These are phyloP conservation scores for Cucumis melo DNA, from an alignment of 306 rosid genomes.

Conservation along the genomic window DNA sequence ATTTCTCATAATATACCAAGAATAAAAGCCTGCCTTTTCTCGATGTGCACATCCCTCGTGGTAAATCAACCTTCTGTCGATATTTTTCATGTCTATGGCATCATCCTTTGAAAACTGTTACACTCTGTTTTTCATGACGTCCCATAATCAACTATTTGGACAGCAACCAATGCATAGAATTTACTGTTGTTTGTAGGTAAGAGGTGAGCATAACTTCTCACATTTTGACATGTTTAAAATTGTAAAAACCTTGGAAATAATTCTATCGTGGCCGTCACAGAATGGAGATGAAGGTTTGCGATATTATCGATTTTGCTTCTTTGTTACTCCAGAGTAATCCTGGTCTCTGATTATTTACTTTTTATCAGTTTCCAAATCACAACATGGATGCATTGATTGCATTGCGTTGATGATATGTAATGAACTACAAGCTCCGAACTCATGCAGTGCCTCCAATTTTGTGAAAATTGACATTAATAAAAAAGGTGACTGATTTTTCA, in stretches of 20 bases:
- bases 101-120: neutral
- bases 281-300: slow-evolving; percentile 59
- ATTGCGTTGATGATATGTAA: slow-evolving; percentile 81
- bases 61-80: slow-evolving; percentile 21
- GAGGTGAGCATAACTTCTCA: slow-evolving; percentile 46
- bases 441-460: slow-evolving; percentile 14
- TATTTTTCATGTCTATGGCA: neutral
- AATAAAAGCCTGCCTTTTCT: slow-evolving; percentile 67
- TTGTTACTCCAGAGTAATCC: slow-evolving; percentile 4
- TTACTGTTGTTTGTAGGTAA: slow-evolving; percentile 38
- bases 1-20: slow-evolving; percentile 27
- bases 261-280: slow-evolving; percentile 63
- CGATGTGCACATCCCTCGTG: slow-evolving; percentile 76
- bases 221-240: slow-evolving; percentile 41
- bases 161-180: slow-evolving; percentile 5
- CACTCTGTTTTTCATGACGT: slow-evolving; percentile 5
- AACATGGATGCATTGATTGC: slow-evolving; percentile 93
- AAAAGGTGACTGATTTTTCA: slow-evolving; percentile 25
- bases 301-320: neutral
- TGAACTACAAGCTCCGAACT: slow-evolving; percentile 44
- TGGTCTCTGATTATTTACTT: neutral
- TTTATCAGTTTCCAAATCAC: slow-evolving; percentile 58
- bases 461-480: slow-evolving; percentile 16
- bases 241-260: slow-evolving; percentile 43
- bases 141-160: slow-evolving; percentile 8